Percentiles rank a stretch among this genome's conserved stretches.
These are phyloP conservation scores for Eutypa lata DNA, from an alignment of 2,329 filamentous ascomycete species.

Conservation along the genomic window DNA sequence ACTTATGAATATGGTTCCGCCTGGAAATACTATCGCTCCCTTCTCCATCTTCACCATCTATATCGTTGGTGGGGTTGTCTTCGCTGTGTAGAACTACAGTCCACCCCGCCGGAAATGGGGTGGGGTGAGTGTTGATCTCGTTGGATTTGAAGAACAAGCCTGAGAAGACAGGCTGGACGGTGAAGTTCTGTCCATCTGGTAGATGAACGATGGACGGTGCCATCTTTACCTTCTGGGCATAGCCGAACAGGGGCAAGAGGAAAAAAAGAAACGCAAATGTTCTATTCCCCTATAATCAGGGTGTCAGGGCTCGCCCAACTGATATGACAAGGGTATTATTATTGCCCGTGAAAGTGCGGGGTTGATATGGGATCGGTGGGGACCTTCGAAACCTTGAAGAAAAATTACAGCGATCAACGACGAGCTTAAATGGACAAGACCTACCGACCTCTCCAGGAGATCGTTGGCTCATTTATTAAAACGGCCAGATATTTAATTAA, in stretches of 20 bases:
- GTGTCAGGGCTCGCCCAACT: too few species aligned
- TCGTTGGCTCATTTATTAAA: too few species aligned
- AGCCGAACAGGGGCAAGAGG: neutral
- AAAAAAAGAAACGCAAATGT: too few species aligned
- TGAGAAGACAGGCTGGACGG: slow-evolving; percentile 83
- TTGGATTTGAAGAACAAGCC: slow-evolving; percentile 86
- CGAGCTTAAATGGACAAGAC: too few species aligned
- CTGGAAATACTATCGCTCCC: slow-evolving; percentile 5
- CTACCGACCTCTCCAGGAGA: too few species aligned
- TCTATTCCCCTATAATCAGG: too few species aligned
- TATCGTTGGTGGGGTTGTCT: slow-evolving; percentile 29
- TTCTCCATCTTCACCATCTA: slow-evolving; percentile 25
- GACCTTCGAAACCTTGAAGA: neutral
- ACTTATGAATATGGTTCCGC: slow-evolving; percentile 56
- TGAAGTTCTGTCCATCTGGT: slow-evolving; percentile 83
- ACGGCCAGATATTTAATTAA: too few species aligned
- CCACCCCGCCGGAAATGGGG: slow-evolving; percentile 82
- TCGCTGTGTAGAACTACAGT: slow-evolving; percentile 81
- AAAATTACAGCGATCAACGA: too few species aligned
- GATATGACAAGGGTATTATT: too few species aligned
- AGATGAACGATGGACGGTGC: slow-evolving; percentile 57
- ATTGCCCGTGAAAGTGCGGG: neutral
- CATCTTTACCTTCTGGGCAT: slow-evolving; percentile 14
- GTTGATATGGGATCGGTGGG: neutral
- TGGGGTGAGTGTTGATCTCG: slow-evolving; percentile 65